Conservation (phyloP, 129 eudicot genomes). For the Saussurea involucrata region DNA sequence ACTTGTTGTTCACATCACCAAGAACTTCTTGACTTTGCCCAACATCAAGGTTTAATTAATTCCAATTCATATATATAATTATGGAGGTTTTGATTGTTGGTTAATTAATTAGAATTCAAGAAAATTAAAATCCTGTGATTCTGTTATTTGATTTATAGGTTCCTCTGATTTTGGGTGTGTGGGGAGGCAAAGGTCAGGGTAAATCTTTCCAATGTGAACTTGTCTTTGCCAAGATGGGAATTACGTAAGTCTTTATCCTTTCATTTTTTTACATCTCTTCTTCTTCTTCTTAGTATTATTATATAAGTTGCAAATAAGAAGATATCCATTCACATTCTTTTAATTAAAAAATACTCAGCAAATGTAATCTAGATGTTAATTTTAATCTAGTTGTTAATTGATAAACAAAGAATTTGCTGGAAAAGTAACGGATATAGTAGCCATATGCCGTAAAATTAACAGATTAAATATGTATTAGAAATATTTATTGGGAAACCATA, state of each 20-base stretch:
- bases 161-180: constrained; percentile 94
- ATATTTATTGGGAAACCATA: no score
- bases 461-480: no score
- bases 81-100: neutral
- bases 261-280: neutral
- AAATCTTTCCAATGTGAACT: constrained; percentile 99
- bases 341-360: no score
- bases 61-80: neutral
- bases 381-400: no score
- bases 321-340: no score
- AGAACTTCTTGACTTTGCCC: constrained; percentile 97
- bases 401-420: neutral
- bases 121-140: neutral
- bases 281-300: neutral
- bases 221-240: constrained; percentile 97
- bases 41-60: constrained; percentile 70
- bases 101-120: neutral
- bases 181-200: constrained; percentile 99
- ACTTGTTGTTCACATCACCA: constrained; percentile 91
- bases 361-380: no score
- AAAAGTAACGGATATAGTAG: no score
- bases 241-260: constrained; percentile 57
- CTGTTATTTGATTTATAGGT: constrained; percentile 32
- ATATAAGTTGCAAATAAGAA: neutral
- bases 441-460: no score